phyloP scores from a whole-genome alignment of 805 yeast species.

The Brettanomyces anomalus region DNA sequence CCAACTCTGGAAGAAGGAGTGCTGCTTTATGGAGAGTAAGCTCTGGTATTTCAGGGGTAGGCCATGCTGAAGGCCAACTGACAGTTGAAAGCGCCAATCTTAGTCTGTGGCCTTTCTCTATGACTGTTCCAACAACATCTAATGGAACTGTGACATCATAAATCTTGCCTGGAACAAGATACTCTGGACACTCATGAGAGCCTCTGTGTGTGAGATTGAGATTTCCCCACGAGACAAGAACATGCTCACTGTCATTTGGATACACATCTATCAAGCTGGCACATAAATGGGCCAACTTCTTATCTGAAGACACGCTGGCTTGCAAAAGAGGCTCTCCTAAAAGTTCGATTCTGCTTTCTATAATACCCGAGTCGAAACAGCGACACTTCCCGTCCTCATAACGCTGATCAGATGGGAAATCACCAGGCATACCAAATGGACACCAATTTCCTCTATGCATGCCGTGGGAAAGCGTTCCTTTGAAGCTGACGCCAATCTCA shows the following conservation, averaged over 20 bases:
- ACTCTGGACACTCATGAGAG: slow-evolving; percentile 33
- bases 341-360: slow-evolving; percentile 19
- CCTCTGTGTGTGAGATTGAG: slow-evolving; percentile 33
- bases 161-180: slow-evolving; percentile 22
- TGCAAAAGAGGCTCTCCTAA: slow-evolving; percentile 31
- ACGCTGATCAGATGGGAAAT: slow-evolving; percentile 37
- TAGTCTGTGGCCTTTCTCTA: slow-evolving; percentile 28
- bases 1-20: slow-evolving; percentile 23
- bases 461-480: slow-evolving; percentile 33
- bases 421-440: slow-evolving; percentile 39
- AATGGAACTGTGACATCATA: slow-evolving; percentile 28
- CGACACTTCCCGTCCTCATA: slow-evolving; percentile 32
- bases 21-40: slow-evolving; percentile 26
- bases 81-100: slow-evolving; percentile 34
- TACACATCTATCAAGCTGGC: slow-evolving; percentile 32
- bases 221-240: slow-evolving; percentile 38
- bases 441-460: slow-evolving; percentile 36
- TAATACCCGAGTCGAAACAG: slow-evolving; percentile 25
- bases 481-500: slow-evolving; percentile 11
- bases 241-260: slow-evolving; percentile 28
- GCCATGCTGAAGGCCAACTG: slow-evolving; percentile 44
- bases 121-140: slow-evolving; percentile 33
- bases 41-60: slow-evolving; percentile 32
- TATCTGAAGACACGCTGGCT: slow-evolving; percentile 27
- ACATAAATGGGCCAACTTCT: slow-evolving; percentile 30